Conservation (phyloP, 176 grass and related monocot genomes). For the Triticum timopheevii region DNA sequence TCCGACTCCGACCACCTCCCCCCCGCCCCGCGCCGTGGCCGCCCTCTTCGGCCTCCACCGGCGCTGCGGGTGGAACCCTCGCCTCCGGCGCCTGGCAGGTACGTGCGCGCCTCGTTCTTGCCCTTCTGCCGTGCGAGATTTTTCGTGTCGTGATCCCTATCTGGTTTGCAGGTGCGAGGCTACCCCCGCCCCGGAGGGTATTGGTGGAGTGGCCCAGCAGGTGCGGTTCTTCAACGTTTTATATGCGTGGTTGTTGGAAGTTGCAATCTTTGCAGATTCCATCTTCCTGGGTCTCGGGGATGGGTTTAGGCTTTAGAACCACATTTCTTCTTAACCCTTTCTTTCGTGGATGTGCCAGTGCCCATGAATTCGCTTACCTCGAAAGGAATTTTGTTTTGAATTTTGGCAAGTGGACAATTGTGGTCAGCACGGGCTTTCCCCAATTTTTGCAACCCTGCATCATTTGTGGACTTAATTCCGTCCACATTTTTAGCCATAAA, state of each 20-base stretch:
- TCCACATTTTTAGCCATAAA: background rate
- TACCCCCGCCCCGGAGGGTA: background rate
- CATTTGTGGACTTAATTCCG: background rate
- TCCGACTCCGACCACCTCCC: slow-evolving; percentile 25
- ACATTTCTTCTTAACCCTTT: background rate
- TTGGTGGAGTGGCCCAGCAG: slow-evolving; percentile 4
- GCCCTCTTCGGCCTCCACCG: background rate
- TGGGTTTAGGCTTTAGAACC: background rate
- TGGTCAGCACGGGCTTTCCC: background rate
- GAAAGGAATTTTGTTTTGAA: background rate
- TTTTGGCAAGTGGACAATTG: background rate
- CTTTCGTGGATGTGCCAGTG: background rate
- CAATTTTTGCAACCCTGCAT: background rate
- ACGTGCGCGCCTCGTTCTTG: background rate
- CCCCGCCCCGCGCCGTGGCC: slow-evolving; percentile 1
- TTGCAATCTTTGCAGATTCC: background rate
- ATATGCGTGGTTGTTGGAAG: background rate
- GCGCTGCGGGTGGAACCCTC: background rate
- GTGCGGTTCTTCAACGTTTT: background rate
- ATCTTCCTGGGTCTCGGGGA: background rate
- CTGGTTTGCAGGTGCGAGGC: slow-evolving; percentile 30
- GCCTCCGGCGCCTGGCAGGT: slow-evolving; percentile 13
- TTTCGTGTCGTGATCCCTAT: background rate
- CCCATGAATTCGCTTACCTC: background rate
- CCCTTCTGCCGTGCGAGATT: background rate